Percentiles rank a stretch among this genome's conserved stretches.
phyloP scores from a whole-genome alignment of 2,329 filamentous ascomycete species.

The Trichoderma koningiopsis region DNA sequence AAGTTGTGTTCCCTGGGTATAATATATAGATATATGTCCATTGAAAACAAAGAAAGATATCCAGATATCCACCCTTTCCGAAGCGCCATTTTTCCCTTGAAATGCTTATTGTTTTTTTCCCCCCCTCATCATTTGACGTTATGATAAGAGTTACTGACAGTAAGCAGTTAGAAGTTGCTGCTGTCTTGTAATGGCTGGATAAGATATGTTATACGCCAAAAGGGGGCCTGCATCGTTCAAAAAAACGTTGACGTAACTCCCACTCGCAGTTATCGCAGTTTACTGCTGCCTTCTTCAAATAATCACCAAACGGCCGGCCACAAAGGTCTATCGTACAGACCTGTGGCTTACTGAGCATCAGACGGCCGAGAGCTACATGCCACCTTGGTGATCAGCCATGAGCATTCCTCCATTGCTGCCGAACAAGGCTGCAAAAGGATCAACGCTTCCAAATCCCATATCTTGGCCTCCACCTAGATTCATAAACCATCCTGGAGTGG shows the following conservation, averaged over 20 bases:
- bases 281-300: not conserved
- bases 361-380: not conserved
- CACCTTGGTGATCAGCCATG: slow-evolving; percentile 37
- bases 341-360: not conserved
- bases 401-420: slow-evolving; percentile 43
- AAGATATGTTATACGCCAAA: not conserved
- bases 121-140: not conserved
- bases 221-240: not conserved
- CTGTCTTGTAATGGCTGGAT: not conserved
- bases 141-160: not conserved
- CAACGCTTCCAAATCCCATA: slow-evolving; percentile 46
- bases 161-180: not conserved
- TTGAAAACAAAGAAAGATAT: slow-evolving; percentile 13
- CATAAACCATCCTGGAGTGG: slow-evolving; percentile 81
- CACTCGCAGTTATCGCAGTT: not conserved
- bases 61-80: slow-evolving; percentile 2
- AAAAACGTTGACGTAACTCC: not conserved
- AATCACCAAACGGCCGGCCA: not conserved
- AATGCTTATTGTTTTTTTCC: not conserved
- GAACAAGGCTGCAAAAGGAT: slow-evolving; percentile 55
- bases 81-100: slow-evolving; percentile 15
- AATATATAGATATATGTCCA: slow-evolving; percentile 21
- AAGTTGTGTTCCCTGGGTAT: slow-evolving; percentile 20
- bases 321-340: not conserved
- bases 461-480: slow-evolving; percentile 69